Percentiles rank a stretch among this genome's conserved stretches.
phyloP scores from a whole-genome alignment of 2,329 filamentous ascomycete species.

The Colletotrichum kahawae region DNA sequence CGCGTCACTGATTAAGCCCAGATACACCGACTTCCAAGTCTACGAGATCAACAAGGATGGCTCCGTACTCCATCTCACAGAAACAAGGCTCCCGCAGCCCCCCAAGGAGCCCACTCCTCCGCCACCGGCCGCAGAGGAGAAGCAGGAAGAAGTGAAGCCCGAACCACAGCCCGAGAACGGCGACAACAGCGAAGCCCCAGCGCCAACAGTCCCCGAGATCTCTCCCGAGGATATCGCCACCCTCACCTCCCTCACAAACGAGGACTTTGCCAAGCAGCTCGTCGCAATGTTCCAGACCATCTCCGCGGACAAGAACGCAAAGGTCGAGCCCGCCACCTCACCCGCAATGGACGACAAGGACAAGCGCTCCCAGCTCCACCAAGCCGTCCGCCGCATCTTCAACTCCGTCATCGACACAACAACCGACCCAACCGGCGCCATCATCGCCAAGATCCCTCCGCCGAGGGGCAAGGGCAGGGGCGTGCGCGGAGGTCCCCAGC shows the following conservation, averaged over 20 bases:
- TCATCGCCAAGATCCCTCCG: constrained; percentile 70
- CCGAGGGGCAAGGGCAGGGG: constrained; percentile 32
- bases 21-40: constrained; percentile 92
- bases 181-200: constrained; percentile 25
- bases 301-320: constrained; percentile 34
- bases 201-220: constrained; percentile 30
- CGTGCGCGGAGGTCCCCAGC: constrained; percentile 27
- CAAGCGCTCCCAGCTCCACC: constrained; percentile 54
- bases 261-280: constrained; percentile 43
- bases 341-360: constrained; percentile 48
- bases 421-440: constrained; percentile 63
- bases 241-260: constrained; percentile 45
- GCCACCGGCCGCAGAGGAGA: constrained; percentile 17
- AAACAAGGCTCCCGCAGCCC: constrained; percentile 10
- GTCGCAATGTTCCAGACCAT: constrained; percentile 43
- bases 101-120: constrained; percentile 13
- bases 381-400: constrained; percentile 79
- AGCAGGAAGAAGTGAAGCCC: constrained; percentile 20
- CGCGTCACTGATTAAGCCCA: constrained; percentile 27
- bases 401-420: constrained; percentile 76
- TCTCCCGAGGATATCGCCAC: constrained; percentile 35
- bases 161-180: constrained; percentile 15
- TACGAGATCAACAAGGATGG: constrained; percentile 85
- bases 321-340: constrained; percentile 40
- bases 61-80: constrained; percentile 72